Evolutionary conservation across 768 basidiomycete genomes (phyloP), one percentile per base, ranked within the genome.

Genomic region (Russula emetica): DNA sequence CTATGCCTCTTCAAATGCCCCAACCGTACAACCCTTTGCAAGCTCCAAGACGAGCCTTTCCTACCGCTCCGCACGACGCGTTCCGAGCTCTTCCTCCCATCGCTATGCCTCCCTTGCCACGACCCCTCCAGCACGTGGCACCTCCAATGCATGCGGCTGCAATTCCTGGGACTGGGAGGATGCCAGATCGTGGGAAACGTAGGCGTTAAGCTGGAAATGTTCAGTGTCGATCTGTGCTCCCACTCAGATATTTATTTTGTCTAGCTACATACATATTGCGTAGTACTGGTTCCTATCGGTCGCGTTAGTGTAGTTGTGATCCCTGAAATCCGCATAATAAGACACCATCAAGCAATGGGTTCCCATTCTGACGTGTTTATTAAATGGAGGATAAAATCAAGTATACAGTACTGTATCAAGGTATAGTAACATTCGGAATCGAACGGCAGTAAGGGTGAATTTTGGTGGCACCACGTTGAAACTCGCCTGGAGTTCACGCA

Each of bases 91-190:
- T n/a, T 9, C 11, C 28, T 22, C 50, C 28, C 18, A 13, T 18
- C 26, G 50, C 49, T 26, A 56, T 56, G 47, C 64, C 7, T n/a
- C 38, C 30, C 14, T 30, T 44, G 24, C 55, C 55, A 26, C 63
- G 22, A 6, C 47, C 49, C n/a, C n/a, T 45, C n/a, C 58, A 54
- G 34, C 32, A n/a, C 22, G 28, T 45, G 34, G 16, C 51, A 7
- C 54, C 63, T 13, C 54, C 59, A 3, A 20, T 56, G 22, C 54
- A 54, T n/a, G 16, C 56, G 36, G 20, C 34, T 16, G 32, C 51
- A 38, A 24, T 42, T 50, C 58, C n/a, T 8, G 58, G 47, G 11
- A 6, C 47, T 10, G 57, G 55, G 63, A 60, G 58, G 20, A 36
- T 44, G 58, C 9, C 26, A 42, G 58, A 3, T 50, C 63, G 59